phyloP scores from a whole-genome alignment of 371 early-diverging fungal genomes.

The Coemansia sp. region DNA sequence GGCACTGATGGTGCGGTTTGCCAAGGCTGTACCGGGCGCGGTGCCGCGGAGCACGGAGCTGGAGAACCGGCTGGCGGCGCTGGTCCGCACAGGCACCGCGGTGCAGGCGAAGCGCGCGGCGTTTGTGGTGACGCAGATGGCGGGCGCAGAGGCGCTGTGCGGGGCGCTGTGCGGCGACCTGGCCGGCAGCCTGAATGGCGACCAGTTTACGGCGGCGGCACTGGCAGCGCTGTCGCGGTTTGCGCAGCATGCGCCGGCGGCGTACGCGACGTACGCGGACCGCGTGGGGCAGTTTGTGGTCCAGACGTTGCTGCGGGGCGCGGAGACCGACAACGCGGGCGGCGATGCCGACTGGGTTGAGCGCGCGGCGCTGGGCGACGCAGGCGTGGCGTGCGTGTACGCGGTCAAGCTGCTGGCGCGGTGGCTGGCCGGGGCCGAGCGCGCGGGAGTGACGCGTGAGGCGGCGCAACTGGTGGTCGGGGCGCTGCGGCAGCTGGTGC shows the following conservation, averaged over 20 bases:
- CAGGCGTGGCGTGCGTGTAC: conserved; percentile 35
- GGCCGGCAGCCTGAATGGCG: conserved; percentile 25
- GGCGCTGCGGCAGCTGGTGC: conserved; percentile 59
- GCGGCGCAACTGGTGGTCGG: conserved; percentile 58
- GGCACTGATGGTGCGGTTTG: conserved; percentile 62
- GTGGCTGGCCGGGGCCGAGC: conserved; percentile 55
- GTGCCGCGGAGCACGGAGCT: conserved; percentile 51
- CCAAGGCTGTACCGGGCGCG: conserved; percentile 58
- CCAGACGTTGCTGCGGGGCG: conserved; percentile 17
- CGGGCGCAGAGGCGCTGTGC: conserved; percentile 15
- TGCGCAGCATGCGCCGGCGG: conserved; percentile 37
- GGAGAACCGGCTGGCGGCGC: conserved; percentile 49
- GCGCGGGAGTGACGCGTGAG: conserved; percentile 49
- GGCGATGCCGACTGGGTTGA: conserved; percentile 61
- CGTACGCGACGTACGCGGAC: conserved; percentile 28
- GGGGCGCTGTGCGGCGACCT: conserved; percentile 20
- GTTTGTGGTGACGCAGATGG: conserved; percentile 58
- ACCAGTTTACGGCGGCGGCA: conserved; percentile 14
- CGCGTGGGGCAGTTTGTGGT: conserved; percentile 25
- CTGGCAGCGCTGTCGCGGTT: conserved; percentile 40
- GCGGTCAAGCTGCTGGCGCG: conserved; percentile 62
- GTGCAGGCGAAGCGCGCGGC: conserved; percentile 64
- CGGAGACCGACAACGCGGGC: not conserved
- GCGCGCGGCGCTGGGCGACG: conserved; percentile 55
- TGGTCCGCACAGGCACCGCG: conserved; percentile 55